Evolutionary conservation across 2,329 filamentous ascomycete species (phyloP).

Genomic region (Metarhizium guizhouense): DNA sequence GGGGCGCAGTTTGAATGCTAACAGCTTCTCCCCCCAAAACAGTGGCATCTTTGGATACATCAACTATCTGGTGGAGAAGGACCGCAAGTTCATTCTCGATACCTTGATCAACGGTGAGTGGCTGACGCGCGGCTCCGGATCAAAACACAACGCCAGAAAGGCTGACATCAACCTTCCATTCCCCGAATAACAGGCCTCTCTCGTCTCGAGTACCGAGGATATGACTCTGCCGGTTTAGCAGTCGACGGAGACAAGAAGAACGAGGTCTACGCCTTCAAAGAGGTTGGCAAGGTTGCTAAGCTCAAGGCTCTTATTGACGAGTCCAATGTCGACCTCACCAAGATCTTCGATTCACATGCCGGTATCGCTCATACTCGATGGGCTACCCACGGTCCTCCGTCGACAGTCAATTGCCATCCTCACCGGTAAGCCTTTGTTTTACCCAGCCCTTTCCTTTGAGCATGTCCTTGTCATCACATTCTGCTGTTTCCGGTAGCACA

Average conservation of each 20-base stretch:
- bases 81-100: conserved; percentile 91
- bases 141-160: neutral
- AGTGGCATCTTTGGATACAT: conserved; percentile 98
- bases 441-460: neutral
- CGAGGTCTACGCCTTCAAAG: conserved; percentile 94
- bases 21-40: conserved; percentile 13
- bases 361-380: conserved; percentile 98
- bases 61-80: conserved; percentile 99
- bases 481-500: neutral
- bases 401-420: conserved; percentile 93
- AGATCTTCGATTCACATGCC: conserved; percentile 95
- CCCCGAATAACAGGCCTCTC: conserved; percentile 59
- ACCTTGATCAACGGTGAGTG: conserved; percentile 87
- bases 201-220: conserved; percentile 95
- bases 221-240: conserved; percentile 93
- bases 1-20: conserved; percentile 16
- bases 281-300: conserved; percentile 98
- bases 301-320: conserved; percentile 87
- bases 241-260: conserved; percentile 98
- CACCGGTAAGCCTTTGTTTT: conserved; percentile 60
- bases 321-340: conserved; percentile 73
- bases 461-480: neutral
- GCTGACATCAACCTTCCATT: conserved; percentile 9
- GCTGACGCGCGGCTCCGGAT: neutral
- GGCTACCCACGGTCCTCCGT: conserved; percentile 95